Evolutionary conservation across 257 asterid genomes (phyloP), one percentile per base, ranked within the genome.

Genomic region (Jacaranda mimosifolia): DNA sequence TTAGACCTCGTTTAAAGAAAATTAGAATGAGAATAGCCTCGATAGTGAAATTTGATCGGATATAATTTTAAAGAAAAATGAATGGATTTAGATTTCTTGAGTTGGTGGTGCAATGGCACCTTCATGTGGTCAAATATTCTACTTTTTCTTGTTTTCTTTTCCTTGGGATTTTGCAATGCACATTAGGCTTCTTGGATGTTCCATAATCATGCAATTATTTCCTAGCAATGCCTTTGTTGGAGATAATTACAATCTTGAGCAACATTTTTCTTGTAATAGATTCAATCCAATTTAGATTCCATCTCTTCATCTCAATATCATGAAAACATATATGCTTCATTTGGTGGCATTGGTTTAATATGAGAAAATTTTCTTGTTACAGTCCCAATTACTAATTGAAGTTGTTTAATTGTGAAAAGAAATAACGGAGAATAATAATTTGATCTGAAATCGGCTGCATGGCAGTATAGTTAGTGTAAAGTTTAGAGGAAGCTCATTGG

Each of bases 261-360:
- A 32, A 26, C 1, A 0, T 12, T 48, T 38, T 19, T 49, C 0
- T 45, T 40, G 3, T 40, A 40, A 17, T 35, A 11, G 17, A 15
- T 15, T 62, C 52, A 18, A 32, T 32, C 51, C 13, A 15, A 38
- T 72, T 13, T 65, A 36, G 43, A 56, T 53, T 65, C 43, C 51
- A 0, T 43, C 6, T 57, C 59, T 49, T 7, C 5, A 5, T 77
- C 15, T 36, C 68, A 63, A 15, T 65, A 17, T 17, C 49, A 32
- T 3, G 38, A 58, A 58, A 26, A 3, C 5, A 45, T 49, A 5
- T 15, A 36, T 51, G 40, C 60, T 53, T 19, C 49, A 35, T 62
- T 39, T 45, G 42, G 68, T 52, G 66, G 68, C 14, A 10, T 46
- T 48, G 38, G 51, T 58, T 72, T 49, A 15, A 48, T 60, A 63